phyloP scores from a whole-genome alignment of 495 filamentous ascomycete genomes.

The Neurospora sp. region DNA sequence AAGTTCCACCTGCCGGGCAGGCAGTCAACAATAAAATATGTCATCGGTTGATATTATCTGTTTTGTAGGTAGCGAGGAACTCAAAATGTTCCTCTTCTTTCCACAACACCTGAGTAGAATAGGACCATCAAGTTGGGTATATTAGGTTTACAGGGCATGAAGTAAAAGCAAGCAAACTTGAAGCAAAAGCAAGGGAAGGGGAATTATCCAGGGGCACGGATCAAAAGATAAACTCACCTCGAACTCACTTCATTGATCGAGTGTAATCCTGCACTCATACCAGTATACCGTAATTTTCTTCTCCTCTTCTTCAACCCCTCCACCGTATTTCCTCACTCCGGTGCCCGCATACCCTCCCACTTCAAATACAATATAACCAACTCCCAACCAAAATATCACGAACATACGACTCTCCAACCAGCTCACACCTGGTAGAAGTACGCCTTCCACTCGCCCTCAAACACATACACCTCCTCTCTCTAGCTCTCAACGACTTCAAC shows the following conservation, averaged over 20 bases:
- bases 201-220: background rate
- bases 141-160: background rate
- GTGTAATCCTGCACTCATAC: background rate
- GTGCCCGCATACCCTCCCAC: background rate
- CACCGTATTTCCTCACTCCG: background rate
- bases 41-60: background rate
- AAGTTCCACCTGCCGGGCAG: background rate
- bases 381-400: background rate
- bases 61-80: background rate
- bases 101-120: background rate
- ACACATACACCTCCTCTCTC: background rate
- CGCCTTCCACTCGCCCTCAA: background rate
- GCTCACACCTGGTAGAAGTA: background rate
- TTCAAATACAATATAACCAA: background rate
- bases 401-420: background rate
- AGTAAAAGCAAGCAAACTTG: background rate
- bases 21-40: background rate
- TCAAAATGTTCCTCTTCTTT: background rate
- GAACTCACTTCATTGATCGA: background rate
- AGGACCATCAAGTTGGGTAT: background rate
- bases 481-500: background rate
- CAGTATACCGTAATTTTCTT: background rate
- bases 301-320: background rate
- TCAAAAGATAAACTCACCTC: background rate
- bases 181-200: background rate